Base-by-base conservation (phyloP, 1,284 basidiomycete genomes). In the Marasmius oreades region DNA sequence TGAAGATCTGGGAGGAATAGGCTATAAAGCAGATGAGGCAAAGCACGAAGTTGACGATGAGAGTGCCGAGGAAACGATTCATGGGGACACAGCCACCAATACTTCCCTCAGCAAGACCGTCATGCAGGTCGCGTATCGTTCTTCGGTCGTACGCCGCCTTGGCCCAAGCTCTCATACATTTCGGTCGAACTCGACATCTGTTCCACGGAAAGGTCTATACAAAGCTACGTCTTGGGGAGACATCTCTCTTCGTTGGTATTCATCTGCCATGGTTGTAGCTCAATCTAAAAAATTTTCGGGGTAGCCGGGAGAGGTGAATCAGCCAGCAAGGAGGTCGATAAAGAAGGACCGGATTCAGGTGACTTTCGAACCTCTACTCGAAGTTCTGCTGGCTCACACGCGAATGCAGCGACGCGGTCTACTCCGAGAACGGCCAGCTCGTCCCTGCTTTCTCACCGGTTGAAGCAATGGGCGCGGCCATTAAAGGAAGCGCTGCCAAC, bases 1-100 rank as follows among this genome's bases (percentile, higher is more conserved):
- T 78, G 70, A 91, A 95, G 66, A 95, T 81, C 70, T 98, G 95
- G 1, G 89, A 84, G 12, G 90, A 88, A 69, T 93, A 93, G 1
- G 90, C 82, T 63, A 97, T 93, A 72, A 96, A 98, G 46, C 78
- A 84, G 63, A 98, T 95, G 47, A 98, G 81, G 63, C 73, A 74
- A 44, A 88, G 73, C 52, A 93, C 93, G 62, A 85, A 82, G 62
- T 78, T 77, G 68, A 92, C 85, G 65, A 87, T 75, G 56, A 92
- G 71, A 52, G 78, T 73, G 36, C 85, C 85, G 57, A 85, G 69
- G 59, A 87, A 64, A 50, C 65, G 64, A 62, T 68, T 65, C 71
- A 75, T 73, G 55, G 55, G 52, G 26, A 59, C 59, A 53, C n/a
- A 55, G 56, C 62, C 56, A 26, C 59, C 45, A 24, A 58, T 47